Base-by-base conservation (phyloP, 73 alveolate genomes). In the Paramecium sexaurelia region DNA sequence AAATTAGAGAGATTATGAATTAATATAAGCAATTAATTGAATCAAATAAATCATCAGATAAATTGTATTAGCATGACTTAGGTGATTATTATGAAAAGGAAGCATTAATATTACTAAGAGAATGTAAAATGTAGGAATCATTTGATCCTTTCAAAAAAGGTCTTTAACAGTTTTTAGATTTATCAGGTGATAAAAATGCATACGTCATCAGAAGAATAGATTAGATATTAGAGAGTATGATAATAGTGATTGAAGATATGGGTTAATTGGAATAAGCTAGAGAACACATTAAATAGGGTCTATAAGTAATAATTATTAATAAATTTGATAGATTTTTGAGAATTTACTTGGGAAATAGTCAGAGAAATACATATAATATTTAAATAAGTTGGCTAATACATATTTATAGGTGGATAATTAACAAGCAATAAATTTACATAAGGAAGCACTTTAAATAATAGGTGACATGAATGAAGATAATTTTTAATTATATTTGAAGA, bases 121-220 rank as follows among this genome's bases (percentile, higher is more conserved):
- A 61, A 29, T 61, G 83, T n/a, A 61, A 61, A 61, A 61, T 61
- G 83, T 29, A 61, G 43, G 83, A 61, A 61, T 26, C 83, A 26
- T 61, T 61, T 29, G 83, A 61, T 29, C 83, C 83, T 29, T 61
- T 61, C 27, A 61, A 61, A 61, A 61, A 61, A 24, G 43, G 83
- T 11, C 26, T 61, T 11, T 29, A 26, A 61, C 26, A 29, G 7
- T 61, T 61, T 61, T 11, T 61, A 22, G 83, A 61, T 26, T 61
- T 61, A 3, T 61, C 83, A 6, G 27, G 26, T 10, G 43, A 61
- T 11, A 61, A 61, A n/a, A 32, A 61, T 29, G 47, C 39, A 11
- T 61, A 61, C 13, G 26, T 61, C 6, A 29, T 26, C 20, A 61
- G 83, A 61, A 61, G 83, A 61, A 61, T 61, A 22, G 83, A 61